phyloP scores from a whole-genome alignment of 805 yeast species.

The Maudiozyma saulgeensis region DNA sequence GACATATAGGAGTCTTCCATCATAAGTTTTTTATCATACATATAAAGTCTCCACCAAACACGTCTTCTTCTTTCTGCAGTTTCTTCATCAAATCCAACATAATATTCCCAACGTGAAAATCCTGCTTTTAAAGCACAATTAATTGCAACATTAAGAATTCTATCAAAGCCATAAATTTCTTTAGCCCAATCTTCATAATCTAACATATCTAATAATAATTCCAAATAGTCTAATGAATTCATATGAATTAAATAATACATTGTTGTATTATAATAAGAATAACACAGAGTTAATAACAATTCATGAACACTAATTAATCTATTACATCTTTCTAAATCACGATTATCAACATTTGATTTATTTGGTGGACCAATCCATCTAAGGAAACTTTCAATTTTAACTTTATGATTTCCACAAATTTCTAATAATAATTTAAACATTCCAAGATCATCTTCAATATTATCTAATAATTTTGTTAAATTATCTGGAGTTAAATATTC shows the following conservation, averaged over 20 bases:
- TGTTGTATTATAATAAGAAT: conserved; percentile 19
- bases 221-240: conserved; percentile 16
- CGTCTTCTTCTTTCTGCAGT: conserved; percentile 22
- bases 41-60: conserved; percentile 25
- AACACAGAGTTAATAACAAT: conserved; percentile 16
- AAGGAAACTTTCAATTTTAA: conserved; percentile 10
- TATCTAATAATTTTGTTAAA: conserved; percentile 3
- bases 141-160: conserved; percentile 17
- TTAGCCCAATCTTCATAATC: conserved; percentile 22
- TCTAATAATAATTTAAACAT: conserved; percentile 15
- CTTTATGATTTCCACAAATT: conserved; percentile 11
- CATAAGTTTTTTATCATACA: conserved; percentile 14
- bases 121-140: conserved; percentile 21
- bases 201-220: conserved; percentile 18
- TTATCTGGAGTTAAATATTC: conserved; percentile 10
- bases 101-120: conserved; percentile 27
- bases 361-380: conserved; percentile 1
- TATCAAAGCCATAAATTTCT: conserved; percentile 20
- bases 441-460: conserved; percentile 11
- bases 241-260: conserved; percentile 14
- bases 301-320: conserved; percentile 16
- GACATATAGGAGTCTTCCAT: conserved; percentile 16
- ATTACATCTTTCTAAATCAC: conserved; percentile 6
- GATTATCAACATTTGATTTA: neutral
- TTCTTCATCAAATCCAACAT: conserved; percentile 23